Evolutionary conservation across 1,284 basidiomycete genomes (phyloP), one percentile per base, ranked within the genome.

Genomic region (Heterobasidion irregulare): DNA sequence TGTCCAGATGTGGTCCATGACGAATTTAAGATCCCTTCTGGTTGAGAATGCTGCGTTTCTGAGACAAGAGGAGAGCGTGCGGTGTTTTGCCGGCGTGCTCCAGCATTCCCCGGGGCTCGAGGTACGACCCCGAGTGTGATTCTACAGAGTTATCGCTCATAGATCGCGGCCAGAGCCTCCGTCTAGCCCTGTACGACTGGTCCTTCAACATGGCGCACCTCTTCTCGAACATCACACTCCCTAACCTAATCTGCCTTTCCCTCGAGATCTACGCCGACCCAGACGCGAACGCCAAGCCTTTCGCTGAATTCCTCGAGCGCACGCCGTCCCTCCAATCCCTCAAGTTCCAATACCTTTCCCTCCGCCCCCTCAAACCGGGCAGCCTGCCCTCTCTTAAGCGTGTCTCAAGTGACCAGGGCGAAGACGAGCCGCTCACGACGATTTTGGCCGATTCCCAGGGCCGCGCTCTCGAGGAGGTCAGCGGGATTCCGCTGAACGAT

Each of bases 1-100:
- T 6, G 6, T n/a, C 4, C 38, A 59, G 56, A 13, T 59, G 10
- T 59, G 56, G 58, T 48, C 56, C 5, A 19, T 59, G 10, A 52
- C 53, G 15, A 53, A 53, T 12, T 43, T 57, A n/a, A 57, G 51
- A 8, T 50, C 52, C 9, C 26, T 57, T 6, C 53, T 43, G 15
- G 44, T 59, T 32, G 50, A 26, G 45, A 53, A 57, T n/a, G 54
- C 51, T 8, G 32, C 35, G 5, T 55, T 56, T 18, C 51, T 59
- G 38, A 19, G 52, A 41, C 54, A 57, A 16, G 32, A 34, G 13
- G 49, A 53, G 16, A 56, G 54, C 36, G 51, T 57, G 13, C 16
- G 41, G 32, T 48, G 51, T 19, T 56, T 59, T 19, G 44, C 58
- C 13, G 32, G 52, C 12, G 50, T 58, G 6, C 55, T 58, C 36